A percentile compares a stretch with the other conserved stretches of the same genome.
These are phyloP conservation scores for Aspergillus persii DNA, from an alignment of 2,329 filamentous ascomycete genomes.

Conservation along the genomic window DNA sequence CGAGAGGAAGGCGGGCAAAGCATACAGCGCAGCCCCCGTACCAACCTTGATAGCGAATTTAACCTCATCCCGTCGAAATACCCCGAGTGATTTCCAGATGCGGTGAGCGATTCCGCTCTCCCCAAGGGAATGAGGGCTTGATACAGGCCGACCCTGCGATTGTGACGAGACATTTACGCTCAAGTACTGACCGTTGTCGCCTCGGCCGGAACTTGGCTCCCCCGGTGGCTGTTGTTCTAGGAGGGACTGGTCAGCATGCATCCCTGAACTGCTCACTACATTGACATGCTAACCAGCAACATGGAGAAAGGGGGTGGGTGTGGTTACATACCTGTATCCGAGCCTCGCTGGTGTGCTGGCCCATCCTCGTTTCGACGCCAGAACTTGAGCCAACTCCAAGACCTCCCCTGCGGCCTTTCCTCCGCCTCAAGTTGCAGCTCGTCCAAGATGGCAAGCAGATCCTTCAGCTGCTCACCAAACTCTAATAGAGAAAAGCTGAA, in stretches of 20 bases:
- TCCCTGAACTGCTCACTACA: neutral
- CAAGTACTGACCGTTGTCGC: constrained; percentile 1
- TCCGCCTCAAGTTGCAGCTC: constrained; percentile 71
- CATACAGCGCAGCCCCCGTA: constrained; percentile 82
- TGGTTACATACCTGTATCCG: constrained; percentile 26
- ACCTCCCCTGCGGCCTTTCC: constrained; percentile 59
- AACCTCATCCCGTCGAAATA: constrained; percentile 64
- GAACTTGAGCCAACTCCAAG: constrained; percentile 83
- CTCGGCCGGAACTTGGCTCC: constrained; percentile 6
- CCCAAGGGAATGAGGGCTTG: constrained; percentile 1
- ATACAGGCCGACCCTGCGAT: neutral
- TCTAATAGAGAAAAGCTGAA: constrained; percentile 90
- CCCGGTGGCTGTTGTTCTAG: constrained; percentile 11
- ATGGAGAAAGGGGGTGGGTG: no score
- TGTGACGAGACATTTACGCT: neutral
- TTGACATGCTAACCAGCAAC: neutral
- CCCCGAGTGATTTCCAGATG: constrained; percentile 54
- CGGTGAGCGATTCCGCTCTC: constrained; percentile 44
- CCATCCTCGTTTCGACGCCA: constrained; percentile 54
- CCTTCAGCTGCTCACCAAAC: constrained; percentile 84
- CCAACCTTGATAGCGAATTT: constrained; percentile 91
- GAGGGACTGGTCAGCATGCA: constrained; percentile 1
- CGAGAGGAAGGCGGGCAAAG: constrained; percentile 80
- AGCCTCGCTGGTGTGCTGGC: constrained; percentile 8
- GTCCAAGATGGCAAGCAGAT: constrained; percentile 79